These are phyloP conservation scores for Arthroderma uncinatum DNA, from an alignment of 2,329 filamentous ascomycete genomes.

Conservation along the genomic window DNA sequence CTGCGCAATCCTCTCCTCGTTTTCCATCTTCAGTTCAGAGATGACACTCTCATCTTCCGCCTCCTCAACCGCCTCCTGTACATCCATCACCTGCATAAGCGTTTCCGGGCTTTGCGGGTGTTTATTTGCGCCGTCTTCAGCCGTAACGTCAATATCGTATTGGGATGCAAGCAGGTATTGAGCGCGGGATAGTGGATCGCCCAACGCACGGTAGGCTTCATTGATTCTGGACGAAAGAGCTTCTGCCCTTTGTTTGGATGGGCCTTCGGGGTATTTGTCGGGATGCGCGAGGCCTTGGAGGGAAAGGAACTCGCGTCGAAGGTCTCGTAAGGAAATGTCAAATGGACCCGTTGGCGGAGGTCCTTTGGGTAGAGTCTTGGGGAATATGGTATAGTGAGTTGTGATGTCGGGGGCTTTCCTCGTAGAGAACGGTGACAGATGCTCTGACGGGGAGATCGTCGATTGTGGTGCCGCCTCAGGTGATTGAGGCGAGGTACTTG, in stretches of 20 bases:
- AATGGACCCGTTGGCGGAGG: constrained; percentile 71
- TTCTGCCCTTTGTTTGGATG: constrained; percentile 53
- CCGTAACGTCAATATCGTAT: constrained; percentile 60
- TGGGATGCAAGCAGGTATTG: constrained; percentile 65
- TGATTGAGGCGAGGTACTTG: neutral
- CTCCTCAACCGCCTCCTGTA: constrained; percentile 62
- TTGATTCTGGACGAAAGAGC: constrained; percentile 75
- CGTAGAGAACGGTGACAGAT: neutral
- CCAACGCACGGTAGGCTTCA: constrained; percentile 78
- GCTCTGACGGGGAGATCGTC: neutral
- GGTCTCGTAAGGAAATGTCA: constrained; percentile 54
- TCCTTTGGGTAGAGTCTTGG: constrained; percentile 60
- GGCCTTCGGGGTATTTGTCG: constrained; percentile 38
- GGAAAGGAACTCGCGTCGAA: constrained; percentile 76
- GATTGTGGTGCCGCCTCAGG: neutral
- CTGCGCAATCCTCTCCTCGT: constrained; percentile 53
- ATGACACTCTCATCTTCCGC: constrained; percentile 52
- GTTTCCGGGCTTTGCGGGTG: constrained; percentile 59
- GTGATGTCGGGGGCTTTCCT: constrained; percentile 27
- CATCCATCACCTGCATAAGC: constrained; percentile 78
- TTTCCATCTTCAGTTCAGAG: constrained; percentile 53
- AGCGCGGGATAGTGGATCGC: constrained; percentile 67
- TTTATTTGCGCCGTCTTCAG: constrained; percentile 61
- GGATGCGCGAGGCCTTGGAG: constrained; percentile 52
- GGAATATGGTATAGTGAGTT: constrained; percentile 84